Evolutionary conservation across 116 monocot species (phyloP), one percentile per base, ranked within the genome.

Genomic region (Iris pallida): DNA sequence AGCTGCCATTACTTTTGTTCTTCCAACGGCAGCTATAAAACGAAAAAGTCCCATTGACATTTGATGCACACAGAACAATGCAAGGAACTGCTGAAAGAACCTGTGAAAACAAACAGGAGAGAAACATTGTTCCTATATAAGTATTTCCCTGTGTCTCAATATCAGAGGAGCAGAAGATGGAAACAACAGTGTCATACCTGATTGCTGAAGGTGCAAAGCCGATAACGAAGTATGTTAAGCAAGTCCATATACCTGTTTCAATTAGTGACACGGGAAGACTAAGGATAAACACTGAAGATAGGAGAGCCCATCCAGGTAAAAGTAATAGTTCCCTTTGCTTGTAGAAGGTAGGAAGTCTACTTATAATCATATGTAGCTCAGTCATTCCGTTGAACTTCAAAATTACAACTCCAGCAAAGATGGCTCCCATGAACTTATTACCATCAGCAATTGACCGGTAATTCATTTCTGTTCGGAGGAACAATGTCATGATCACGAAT

Each of bases 331-430:
- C 83, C 52, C 89, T 82, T 47, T 89, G 89, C 72, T 89, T 89
- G 72, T 85, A 85, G 68, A 85, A 86, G 49, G 80, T 77, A 12
- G 89, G 86, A 54, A 89, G 74, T 67, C 89, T 73, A n/a, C 47
- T 73, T 45, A 86, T 70, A 43, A 70, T 86, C 82, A 89, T 82
- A 53, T 69, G 57, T 14, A 89, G 46, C 71, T 89, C 89, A 13
- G 85, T 66, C 89, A 85, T 83, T 47, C 86, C 89, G 78, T 89
- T 89, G 71, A 89, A 89, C 66, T 75, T 89, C 59, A 86, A 83
- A 45, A 73, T 79, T 40, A 85, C 69, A 20, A 89, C 72, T 8
- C 69, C 77, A 42, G 61, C 18, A 61, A 80, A 80, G 40, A 80
- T 49, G 41, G 89, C 80, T 61, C 82, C 86, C 65, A 89, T 15